Evolutionary conservation across 169 alveolate genomes (phyloP), one percentile per base, ranked within the genome.

Genomic region (Pseudocohnilembus persalinus): DNA sequence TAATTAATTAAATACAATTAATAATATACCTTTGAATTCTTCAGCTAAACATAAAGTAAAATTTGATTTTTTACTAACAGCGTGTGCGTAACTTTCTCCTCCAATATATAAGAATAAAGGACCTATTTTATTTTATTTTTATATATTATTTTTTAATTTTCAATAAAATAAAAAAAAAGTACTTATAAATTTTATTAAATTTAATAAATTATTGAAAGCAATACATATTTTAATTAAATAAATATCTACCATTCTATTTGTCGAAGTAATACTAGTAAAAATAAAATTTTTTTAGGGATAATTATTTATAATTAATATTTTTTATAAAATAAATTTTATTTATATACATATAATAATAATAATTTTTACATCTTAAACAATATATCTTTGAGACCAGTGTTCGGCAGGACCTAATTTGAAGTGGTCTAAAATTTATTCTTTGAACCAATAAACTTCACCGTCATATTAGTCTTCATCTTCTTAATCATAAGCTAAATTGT

Each of bases 41-140:
- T 79, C 1, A 29, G 84, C 84, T 30, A 79, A 79, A 27, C 49
- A 0, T 29, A 79, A 33, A 29, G 64, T 30, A 68, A 68, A 79
- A 79, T 73, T 73, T 49, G 76, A 34, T 63, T 76, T 73, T 20
- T 28, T 20, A 11, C 76, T 29, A 29, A 79, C 49, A 49, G 76
- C 84, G 35, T 35, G 28, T 73, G 64, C 49, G 20, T 25, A 26
- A 4, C 77, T 26, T 79, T 79, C 84, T 28, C 84, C 84, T n/a
- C 84, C 84, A 1, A 79, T 79, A 49, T 68, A 79, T 34, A 79
- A 34, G 30, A 79, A 79, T 24, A 79, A 68, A 16, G 77, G 25
- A 63, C 84, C 84, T 49, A 49, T 49, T 11, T 49, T 49, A 11
- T n/a, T n/a, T n/a, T n/a, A n/a, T n/a, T n/a, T n/a, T n/a, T n/a